phyloP scores from a whole-genome alignment of 2,329 filamentous ascomycete species.

The Penicillium sp. region DNA sequence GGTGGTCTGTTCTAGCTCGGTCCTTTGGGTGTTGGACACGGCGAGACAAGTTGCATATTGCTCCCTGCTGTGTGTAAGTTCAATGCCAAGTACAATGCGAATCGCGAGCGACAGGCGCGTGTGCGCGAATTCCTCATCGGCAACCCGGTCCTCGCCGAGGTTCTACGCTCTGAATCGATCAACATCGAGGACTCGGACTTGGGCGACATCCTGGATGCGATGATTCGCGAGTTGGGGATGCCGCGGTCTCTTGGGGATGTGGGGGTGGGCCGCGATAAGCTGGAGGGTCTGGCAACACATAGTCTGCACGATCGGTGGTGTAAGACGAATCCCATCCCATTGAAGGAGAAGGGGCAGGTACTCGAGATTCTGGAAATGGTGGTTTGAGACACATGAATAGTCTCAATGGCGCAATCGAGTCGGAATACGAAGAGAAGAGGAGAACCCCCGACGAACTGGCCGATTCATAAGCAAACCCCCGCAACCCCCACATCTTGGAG shows the following conservation, averaged over 20 bases:
- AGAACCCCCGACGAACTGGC: neutral
- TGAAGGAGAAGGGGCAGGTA: conserved; percentile 23
- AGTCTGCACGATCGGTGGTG: conserved; percentile 27
- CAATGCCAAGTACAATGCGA: conserved; percentile 50
- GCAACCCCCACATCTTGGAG: conserved; percentile 7
- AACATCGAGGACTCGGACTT: conserved; percentile 42
- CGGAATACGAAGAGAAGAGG: neutral
- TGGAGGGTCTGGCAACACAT: conserved; percentile 49
- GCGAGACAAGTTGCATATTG: conserved; percentile 61
- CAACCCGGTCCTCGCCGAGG: conserved; percentile 36
- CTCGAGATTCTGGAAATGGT: conserved; percentile 28
- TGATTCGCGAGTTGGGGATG: conserved; percentile 56
- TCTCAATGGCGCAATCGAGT: neutral
- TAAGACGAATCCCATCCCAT: conserved; percentile 21
- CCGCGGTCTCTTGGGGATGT: conserved; percentile 57
- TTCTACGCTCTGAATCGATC: conserved; percentile 36
- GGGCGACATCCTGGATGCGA: conserved; percentile 54
- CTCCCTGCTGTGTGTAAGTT: conserved; percentile 59
- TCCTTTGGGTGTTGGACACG: conserved; percentile 60
- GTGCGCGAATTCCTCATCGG: conserved; percentile 45
- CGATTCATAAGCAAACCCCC: conserved; percentile 23
- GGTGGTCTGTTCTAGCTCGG: conserved; percentile 40
- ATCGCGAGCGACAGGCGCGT: conserved; percentile 45
- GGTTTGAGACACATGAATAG: neutral
- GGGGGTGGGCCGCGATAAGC: conserved; percentile 50